Evolutionary conservation across 2,329 filamentous ascomycete genomes (phyloP).

Genomic region (Pseudovirgaria hyperparasitica): DNA sequence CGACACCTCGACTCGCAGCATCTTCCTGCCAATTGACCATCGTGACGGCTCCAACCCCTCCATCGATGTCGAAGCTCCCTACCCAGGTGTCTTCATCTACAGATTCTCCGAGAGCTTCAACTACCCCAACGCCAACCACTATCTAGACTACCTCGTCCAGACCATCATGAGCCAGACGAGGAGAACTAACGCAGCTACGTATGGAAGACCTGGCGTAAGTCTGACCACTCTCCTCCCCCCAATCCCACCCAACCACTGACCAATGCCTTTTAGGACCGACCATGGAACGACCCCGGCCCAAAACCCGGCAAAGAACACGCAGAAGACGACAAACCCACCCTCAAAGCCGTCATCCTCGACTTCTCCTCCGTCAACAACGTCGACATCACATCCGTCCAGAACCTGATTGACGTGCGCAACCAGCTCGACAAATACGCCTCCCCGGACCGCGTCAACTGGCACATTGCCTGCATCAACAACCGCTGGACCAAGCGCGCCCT

Average conservation of each 20-base stretch:
- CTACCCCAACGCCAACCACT: slow-evolving; percentile 85
- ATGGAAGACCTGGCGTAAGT: slow-evolving; percentile 32
- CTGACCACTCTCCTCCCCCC: too few relatives aligned
- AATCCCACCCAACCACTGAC: slow-evolving; percentile 1
- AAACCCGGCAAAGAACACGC: slow-evolving; percentile 39
- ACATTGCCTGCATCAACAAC: slow-evolving; percentile 88
- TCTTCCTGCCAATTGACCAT: slow-evolving; percentile 80
- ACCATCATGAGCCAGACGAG: slow-evolving; percentile 49
- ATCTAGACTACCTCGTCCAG: slow-evolving; percentile 55
- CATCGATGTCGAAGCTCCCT: slow-evolving; percentile 65
- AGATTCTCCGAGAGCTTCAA: slow-evolving; percentile 92
- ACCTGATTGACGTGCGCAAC: slow-evolving; percentile 86
- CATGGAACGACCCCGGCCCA: slow-evolving; percentile 90
- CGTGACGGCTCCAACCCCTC: slow-evolving; percentile 83
- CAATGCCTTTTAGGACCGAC: slow-evolving; percentile 59
- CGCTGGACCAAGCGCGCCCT: slow-evolving; percentile 90
- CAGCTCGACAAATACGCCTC: slow-evolving; percentile 77
- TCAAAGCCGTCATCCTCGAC: slow-evolving; percentile 86
- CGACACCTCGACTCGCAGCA: slow-evolving; percentile 46
- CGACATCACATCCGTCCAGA: slow-evolving; percentile 84
- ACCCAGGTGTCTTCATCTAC: slow-evolving; percentile 92
- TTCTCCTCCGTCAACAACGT: slow-evolving; percentile 90
- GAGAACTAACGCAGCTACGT: slow-evolving; percentile 59
- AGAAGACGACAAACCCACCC: slow-evolving; percentile 46
- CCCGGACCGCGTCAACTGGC: slow-evolving; percentile 82